Evolutionary conservation across 2,329 filamentous ascomycete genomes (phyloP).

Genomic region (Lecanicillium sp.): DNA sequence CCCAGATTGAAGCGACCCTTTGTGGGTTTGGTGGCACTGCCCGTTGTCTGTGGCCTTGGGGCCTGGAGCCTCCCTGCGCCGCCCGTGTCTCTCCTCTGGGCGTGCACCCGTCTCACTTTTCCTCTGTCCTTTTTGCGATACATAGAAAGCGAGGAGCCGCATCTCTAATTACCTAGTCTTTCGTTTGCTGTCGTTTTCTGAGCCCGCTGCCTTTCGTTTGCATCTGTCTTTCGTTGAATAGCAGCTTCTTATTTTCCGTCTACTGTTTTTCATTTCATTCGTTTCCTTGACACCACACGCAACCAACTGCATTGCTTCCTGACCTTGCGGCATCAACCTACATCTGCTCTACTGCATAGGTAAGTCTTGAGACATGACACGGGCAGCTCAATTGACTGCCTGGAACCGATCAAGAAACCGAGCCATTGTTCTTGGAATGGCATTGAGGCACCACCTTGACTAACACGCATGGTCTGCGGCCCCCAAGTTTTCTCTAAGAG

Average conservation of each 20-base stretch:
- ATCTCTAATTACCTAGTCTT: too few species aligned
- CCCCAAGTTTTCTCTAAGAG: too few species aligned
- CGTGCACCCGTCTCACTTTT: conserved; percentile 2
- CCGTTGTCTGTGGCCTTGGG: too few species aligned
- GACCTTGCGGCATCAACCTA: not conserved
- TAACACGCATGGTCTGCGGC: too few species aligned
- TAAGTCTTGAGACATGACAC: conserved; percentile 6
- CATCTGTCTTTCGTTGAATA: conserved; percentile 8
- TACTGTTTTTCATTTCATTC: conserved; percentile 5
- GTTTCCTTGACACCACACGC: not conserved
- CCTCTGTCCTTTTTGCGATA: conserved; percentile 5
- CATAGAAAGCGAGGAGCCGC: too few species aligned
- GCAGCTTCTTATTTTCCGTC: not conserved
- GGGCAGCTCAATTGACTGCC: too few species aligned
- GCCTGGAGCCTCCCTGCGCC: not conserved
- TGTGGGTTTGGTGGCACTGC: too few species aligned
- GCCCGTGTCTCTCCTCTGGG: conserved; percentile 6
- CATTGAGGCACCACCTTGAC: too few species aligned
- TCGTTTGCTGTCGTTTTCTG: not conserved
- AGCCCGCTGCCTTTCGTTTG: not conserved
- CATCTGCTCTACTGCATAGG: conserved; percentile 4
- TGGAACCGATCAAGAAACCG: too few species aligned
- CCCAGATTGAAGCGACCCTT: too few species aligned
- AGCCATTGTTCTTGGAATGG: too few species aligned
- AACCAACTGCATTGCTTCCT: not conserved